Evolutionary conservation across 2,329 filamentous ascomycete genomes (phyloP), one percentile per base, ranked within the genome.

Genomic region (Ustulina deusta): DNA sequence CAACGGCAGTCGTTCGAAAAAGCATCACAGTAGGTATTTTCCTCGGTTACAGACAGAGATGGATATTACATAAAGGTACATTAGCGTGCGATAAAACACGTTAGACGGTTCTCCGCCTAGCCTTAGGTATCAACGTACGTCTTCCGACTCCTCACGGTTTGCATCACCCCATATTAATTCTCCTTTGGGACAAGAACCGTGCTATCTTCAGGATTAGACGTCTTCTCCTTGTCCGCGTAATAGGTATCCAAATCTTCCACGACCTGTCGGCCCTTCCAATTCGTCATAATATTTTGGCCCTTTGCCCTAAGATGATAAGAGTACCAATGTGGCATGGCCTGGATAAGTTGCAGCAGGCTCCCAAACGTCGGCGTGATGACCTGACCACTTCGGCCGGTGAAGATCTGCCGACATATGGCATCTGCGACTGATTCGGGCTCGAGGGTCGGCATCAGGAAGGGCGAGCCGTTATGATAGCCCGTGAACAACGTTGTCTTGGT

Each of bases 391-490:
- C 82, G 78, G 1, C 89, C 89, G 1, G 73, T 81, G 44, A 90
- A 73, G 6, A 92, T 86, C 74, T 90, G 85, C 68, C 83, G 79
- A 0, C 90, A 87, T 59, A 92, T 83, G 6, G 81, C 85, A 73
- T 91, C 87, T 0, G 90, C 89, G 13, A 93, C 89, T 1, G 86
- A 89, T 77, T 89, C 88, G 0, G 87, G 83, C 70, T 87, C 81
- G 66, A 91, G 78, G 36, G 85, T 74, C 1, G 85, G 86, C 65
- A 84, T 75, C n/a, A 89, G 61, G 72, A 86, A 89, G 1, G 80
- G 80, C 66, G 81, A 77, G 54, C 82, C 82, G 20, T 85, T 83
- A 6, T 82, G 79, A 72, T 89, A 87, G 0, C 86, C 87, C 32
- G 82, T 78, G 73, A 91, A 90, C 10, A 91, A 81, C n/a, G 83